Evolutionary conservation across 352 stramenopile genomes (phyloP), one percentile per base, ranked within the genome.

Genomic region (Globisporangium nagaii): DNA sequence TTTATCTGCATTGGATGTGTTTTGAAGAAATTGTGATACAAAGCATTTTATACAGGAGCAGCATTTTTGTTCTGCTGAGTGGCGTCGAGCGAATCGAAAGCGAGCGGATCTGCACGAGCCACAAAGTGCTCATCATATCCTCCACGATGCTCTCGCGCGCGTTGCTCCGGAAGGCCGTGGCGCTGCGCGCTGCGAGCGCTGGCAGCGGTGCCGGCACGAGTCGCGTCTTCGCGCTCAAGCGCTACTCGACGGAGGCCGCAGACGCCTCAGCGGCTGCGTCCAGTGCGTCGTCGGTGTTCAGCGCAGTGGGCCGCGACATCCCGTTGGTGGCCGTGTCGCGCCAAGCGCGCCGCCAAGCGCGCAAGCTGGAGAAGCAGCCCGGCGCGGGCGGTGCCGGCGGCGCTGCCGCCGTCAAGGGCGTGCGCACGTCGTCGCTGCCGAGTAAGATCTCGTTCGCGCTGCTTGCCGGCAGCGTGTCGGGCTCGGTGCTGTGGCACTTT

Each of bases 391-490:
- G 41, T 1, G 7, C 4, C 24, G 27, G 54, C 0, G 61, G 56
- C 9, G 66, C 69, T 25, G 42, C 56, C 28, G 39, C 47, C 1
- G 39, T 44, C 30, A 75, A 75, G 35, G 70, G 71, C 19, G 83
- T 90, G 66, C 83, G 79, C 37, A 90, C 79, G 34, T 83, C 77
- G 43, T 90, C 84, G 36, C 66, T 89, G 31, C 83, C 84, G 3
- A 81, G 74, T 36, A 79, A 84, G 30, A 85, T 91, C 44, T 88
- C 81, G 39, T 71, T 87, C 22, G 75, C 68, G 3, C 19, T 92
- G 52, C 66, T 92, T 24, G 75, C 70, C 2, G 77, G 77, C 11
- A 78, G 79, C 44, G 77, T 90, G 39, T 77, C 79, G 12, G 78
- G 79, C 32, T 77, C 73, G 25, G 59, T 88, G 22, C 19, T 78